Evolutionary conservation across 805 yeast species (phyloP), one percentile per base, ranked within the genome.

Genomic region (Ascoidea rubescens): DNA sequence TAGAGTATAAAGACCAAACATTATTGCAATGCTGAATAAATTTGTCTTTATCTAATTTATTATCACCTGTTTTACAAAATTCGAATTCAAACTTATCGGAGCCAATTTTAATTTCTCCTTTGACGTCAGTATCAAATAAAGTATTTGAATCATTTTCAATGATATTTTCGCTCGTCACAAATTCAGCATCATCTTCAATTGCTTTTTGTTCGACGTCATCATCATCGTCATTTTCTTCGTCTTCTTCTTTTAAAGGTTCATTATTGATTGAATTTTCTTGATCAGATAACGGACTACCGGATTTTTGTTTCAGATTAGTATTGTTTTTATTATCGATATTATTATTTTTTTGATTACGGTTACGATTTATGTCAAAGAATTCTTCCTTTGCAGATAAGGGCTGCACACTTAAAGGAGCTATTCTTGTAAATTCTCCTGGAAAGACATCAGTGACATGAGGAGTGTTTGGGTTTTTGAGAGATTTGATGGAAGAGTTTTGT

Each of bases 321-420:
- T 16, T 12, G 21, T 49, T 43, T 21, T 28, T 33, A 30, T 44
- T 43, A 44, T 8, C 21, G 32, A 5, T 45, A 16, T 52, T 48
- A 31, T 16, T 21, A 14, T 48, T 14, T 7, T 51, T n/a, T 21
- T 54, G 53, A 28, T 53, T 60, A 53, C 58, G 58, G 21, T 55
- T 53, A 46, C 53, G 46, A 10, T 57, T 59, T n/a, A 61, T 33
- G 44, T 61, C 62, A 54, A 74, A 74, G 51, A 61, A 66, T 50
- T 68, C 73, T 28, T 67, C 61, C 58, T 75, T 78, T 0, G 80
- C 74, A 46, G 75, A 69, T 7, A 75, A 62, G 4, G 81, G 80
- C 58, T 77, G 81, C 14, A 79, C 72, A 31, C 64, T 64, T 46
- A 73, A 58, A 8, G 80, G 81, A 0, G 80, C 80, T 21, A 65